Conservation (phyloP, 2,329 filamentous ascomycete species). For the Alternaria ethzedia region DNA sequence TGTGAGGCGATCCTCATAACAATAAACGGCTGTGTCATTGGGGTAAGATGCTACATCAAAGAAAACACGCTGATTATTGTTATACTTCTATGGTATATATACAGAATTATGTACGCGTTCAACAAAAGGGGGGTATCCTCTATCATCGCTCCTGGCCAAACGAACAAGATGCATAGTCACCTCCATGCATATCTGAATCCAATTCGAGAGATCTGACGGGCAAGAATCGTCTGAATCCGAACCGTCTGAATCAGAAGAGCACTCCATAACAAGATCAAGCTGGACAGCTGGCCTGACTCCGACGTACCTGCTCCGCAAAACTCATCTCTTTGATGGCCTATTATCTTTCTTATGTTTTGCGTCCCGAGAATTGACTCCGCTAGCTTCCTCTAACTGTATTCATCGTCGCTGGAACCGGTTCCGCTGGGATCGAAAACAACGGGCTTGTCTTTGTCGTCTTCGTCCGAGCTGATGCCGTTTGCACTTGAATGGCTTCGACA, state of each 20-base stretch:
- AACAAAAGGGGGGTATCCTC: background rate
- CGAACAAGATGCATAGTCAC: background rate
- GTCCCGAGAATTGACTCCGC: too few relatives aligned
- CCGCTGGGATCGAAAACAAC: too few relatives aligned
- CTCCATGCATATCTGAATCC: background rate
- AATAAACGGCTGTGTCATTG: background rate
- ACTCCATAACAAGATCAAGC: background rate
- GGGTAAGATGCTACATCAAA: background rate
- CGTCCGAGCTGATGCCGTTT: too few relatives aligned
- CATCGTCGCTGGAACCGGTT: too few relatives aligned
- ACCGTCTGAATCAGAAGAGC: background rate
- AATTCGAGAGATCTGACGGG: background rate
- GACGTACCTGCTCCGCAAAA: background rate
- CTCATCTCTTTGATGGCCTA: background rate
- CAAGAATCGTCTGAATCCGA: background rate
- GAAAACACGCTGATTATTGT: background rate
- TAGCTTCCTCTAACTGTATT: too few relatives aligned
- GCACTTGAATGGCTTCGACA: too few relatives aligned
- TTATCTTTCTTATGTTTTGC: background rate
- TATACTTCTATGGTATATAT: background rate
- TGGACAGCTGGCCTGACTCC: background rate
- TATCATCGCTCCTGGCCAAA: background rate
- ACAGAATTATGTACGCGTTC: background rate
- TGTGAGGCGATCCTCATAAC: background rate
- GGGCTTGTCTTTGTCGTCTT: too few relatives aligned